A percentile compares a stretch with the other conserved stretches of the same genome.
Evolutionary conservation across 352 stramenopile genomes (phyloP).

Genomic region (Pythium guiyangense): DNA sequence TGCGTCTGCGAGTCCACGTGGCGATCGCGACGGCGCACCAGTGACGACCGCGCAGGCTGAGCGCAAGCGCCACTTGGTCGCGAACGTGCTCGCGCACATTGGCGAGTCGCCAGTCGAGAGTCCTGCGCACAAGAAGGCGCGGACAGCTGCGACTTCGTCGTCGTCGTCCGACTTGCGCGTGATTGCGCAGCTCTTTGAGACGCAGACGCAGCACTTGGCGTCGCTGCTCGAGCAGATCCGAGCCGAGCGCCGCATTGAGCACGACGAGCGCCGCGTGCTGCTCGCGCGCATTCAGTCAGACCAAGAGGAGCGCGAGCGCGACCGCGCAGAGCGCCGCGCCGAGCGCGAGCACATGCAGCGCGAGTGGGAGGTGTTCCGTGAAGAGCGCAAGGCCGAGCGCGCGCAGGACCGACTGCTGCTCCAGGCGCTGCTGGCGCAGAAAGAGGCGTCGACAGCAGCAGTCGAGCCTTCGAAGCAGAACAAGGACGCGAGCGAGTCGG

Average conservation of each 20-base stretch:
- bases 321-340: slow-evolving; percentile 6
- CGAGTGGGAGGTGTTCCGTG: slow-evolving; percentile 7
- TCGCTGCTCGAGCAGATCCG: slow-evolving; percentile 9
- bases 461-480: background rate
- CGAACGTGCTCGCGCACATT: slow-evolving; percentile 11
- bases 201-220: slow-evolving; percentile 11
- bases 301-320: slow-evolving; percentile 8
- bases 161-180: background rate
- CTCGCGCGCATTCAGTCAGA: slow-evolving; percentile 8
- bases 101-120: background rate
- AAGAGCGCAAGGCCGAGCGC: slow-evolving; percentile 9
- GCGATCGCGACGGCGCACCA: no score
- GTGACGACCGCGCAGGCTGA: background rate
- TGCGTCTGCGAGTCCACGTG: no score
- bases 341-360: slow-evolving; percentile 4
- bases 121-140: background rate
- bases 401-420: slow-evolving; percentile 8
- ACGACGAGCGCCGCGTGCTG: slow-evolving; percentile 5
- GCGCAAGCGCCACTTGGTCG: slow-evolving; percentile 7
- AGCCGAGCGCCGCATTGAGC: slow-evolving; percentile 9
- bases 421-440: slow-evolving; percentile 4
- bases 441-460: background rate
- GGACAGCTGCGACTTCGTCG: background rate
- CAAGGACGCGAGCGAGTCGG: background rate
- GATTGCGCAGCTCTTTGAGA: slow-evolving; percentile 10